Evolutionary conservation across 2,329 filamentous ascomycete species (phyloP).

Genomic region (Botrytis deweyae): DNA sequence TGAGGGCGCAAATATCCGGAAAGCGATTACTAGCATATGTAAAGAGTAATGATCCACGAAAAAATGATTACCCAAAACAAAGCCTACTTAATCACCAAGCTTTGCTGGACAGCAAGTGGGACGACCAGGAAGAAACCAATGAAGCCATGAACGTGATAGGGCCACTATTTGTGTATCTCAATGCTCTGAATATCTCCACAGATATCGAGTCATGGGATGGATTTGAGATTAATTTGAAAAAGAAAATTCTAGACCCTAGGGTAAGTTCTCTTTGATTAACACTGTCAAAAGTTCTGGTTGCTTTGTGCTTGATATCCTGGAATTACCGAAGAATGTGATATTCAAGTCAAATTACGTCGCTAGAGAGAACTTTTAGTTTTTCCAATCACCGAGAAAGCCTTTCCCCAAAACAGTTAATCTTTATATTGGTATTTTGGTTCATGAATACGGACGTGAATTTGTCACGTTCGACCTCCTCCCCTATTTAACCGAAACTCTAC

Average conservation of each 20-base stretch:
- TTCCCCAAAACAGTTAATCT: rapidly evolving
- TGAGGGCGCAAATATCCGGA: not conserved
- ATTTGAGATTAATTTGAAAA: rapidly evolving
- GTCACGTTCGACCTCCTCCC: not conserved
- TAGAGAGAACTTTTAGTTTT: not conserved
- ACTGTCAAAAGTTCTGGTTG: not conserved
- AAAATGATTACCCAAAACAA: not conserved
- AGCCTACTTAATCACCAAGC: not conserved
- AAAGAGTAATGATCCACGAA: not conserved
- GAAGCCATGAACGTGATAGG: not conserved
- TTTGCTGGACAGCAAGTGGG: not conserved
- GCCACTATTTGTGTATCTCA: not conserved
- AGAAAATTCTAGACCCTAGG: not conserved
- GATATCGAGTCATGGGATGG: not conserved
- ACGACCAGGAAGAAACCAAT: not conserved
- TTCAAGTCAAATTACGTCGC: not conserved
- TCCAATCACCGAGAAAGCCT: rapidly evolving
- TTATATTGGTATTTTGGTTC: not conserved
- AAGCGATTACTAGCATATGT: not conserved
- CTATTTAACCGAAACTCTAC: not conserved
- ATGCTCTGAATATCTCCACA: not conserved
- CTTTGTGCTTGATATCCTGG: not conserved
- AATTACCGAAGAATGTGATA: not conserved
- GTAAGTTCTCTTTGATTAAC: not conserved
- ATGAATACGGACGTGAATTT: not conserved